Conservation (phyloP, 306 rosid genomes). For the Neltuma alba region DNA sequence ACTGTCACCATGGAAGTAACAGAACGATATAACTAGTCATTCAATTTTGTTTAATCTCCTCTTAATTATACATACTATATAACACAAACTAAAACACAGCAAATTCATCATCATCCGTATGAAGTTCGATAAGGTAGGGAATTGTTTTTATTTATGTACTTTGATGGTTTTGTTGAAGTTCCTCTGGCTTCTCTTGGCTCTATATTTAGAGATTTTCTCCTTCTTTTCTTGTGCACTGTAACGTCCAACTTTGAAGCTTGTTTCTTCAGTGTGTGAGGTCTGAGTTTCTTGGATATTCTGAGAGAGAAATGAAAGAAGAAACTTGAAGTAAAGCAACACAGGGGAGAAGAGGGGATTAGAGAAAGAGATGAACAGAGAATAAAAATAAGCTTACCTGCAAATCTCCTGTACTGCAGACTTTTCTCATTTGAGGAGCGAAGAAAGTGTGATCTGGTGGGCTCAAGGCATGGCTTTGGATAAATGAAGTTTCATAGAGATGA, state of each 20-base stretch:
- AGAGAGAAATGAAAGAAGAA: background rate
- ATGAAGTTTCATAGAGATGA: conserved; percentile 40
- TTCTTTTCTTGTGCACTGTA: conserved; percentile 86
- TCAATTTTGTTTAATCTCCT: background rate
- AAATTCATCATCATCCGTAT: background rate
- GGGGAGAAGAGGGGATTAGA: background rate
- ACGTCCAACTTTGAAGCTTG: conserved; percentile 68
- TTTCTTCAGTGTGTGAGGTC: conserved; percentile 53
- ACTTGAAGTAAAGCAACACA: background rate
- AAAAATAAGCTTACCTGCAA: conserved; percentile 60
- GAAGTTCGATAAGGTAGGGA: background rate
- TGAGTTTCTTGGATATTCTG: conserved; percentile 53
- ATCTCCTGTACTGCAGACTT: conserved; percentile 76
- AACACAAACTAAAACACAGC: no score
- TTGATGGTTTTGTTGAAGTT: conserved; percentile 94
- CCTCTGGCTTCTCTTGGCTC: conserved; percentile 87
- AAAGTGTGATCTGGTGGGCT: conserved; percentile 50
- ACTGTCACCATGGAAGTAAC: conserved; percentile 42
- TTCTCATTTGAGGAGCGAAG: conserved; percentile 55
- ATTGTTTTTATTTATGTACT: conserved; percentile 36
- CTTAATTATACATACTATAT: background rate
- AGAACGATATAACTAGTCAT: background rate
- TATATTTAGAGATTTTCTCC: conserved; percentile 84
- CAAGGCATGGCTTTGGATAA: conserved; percentile 40
- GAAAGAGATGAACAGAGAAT: background rate